Evolutionary conservation across 2,329 filamentous ascomycete species (phyloP), one percentile per base, ranked within the genome.

Genomic region (Colletotrichum ledebouriae): DNA sequence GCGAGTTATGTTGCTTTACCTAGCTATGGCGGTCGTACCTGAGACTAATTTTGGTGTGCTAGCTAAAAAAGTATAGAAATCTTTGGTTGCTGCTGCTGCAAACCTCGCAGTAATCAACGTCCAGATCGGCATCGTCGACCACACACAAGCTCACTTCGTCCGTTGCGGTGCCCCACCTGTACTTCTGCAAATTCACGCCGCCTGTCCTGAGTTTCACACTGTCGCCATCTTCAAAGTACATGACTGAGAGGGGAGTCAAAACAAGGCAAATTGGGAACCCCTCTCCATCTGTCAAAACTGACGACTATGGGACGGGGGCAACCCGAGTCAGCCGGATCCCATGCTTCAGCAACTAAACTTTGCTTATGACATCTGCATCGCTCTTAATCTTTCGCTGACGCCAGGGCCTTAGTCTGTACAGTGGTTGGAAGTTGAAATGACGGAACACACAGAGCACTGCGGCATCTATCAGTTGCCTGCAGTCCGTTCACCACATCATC

Each of bases 281-380:
- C 41, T 44, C 46, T 34, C 49, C 12, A 39, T 34, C 39, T 55
- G 47, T 65, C 65, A 56, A 59, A n/a, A 56, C 29, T 25, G 29
- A 33, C 41, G 20, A 17, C 53, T 20, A 41, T 55, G 47, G 34
- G 25, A 56, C 61, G 59, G 55, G 65, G 61, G 49, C 47, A 50
- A 37, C 61, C 61, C 49, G 62, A 68, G 61, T 66, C 65, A 65
- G 49, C 50, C 55, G 37, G 41, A 65, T 60, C 53, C 20, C 49
- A 59, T 46, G 53, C 53, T 53, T 33, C 46, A 58, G 52, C 52
- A 29, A 22, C 55, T 25, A 60, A 59, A 22, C 49, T 59, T 59
- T 39, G 47, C 62, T 59, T 49, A 65, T 56, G 61, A 41, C 53
- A 65, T 68, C 41, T 39, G 6, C 53, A 46, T 22, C 46, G 15